These are phyloP conservation scores for Aspergillus carbonarius DNA, from an alignment of 2,329 filamentous ascomycete species.

Conservation along the genomic window DNA sequence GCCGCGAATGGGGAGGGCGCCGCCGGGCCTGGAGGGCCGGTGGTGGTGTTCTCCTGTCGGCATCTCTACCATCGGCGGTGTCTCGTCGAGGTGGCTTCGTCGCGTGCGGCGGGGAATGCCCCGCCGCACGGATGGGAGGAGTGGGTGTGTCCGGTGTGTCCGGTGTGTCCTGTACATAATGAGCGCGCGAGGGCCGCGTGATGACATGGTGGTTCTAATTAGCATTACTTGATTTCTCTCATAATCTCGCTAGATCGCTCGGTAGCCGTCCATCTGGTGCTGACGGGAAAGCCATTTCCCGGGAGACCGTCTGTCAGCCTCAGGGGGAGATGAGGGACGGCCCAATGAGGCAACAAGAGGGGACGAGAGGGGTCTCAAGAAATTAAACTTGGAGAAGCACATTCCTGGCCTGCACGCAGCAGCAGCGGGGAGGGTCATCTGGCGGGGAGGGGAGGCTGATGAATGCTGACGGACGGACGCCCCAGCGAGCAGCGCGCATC, in stretches of 20 bases:
- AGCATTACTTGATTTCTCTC: not conserved
- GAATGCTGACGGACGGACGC: not conserved
- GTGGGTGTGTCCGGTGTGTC: slow-evolving; percentile 29
- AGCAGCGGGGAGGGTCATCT: no score
- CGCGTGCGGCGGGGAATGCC: not conserved
- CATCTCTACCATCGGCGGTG: slow-evolving; percentile 51
- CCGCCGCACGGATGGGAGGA: slow-evolving; percentile 24
- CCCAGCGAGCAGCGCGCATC: no score
- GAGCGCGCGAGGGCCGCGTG: slow-evolving; percentile 17
- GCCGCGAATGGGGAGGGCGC: slow-evolving; percentile 8
- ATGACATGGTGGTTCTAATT: slow-evolving; percentile 1
- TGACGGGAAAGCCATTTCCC: no score
- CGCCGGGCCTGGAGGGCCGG: slow-evolving; percentile 22
- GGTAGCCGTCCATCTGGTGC: no score
- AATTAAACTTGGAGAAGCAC: no score
- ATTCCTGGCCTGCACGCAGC: no score
- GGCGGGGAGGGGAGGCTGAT: no score
- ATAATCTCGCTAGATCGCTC: no score
- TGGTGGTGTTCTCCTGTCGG: slow-evolving; percentile 50
- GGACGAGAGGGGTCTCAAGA: no score
- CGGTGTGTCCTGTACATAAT: slow-evolving; percentile 42
- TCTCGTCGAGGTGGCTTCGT: slow-evolving; percentile 32
- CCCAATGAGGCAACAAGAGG: no score
- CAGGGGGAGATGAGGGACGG: no score
- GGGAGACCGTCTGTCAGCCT: no score